Conservation (phyloP, 2,329 filamentous ascomycete species). For the Ramularia endophylla region DNA sequence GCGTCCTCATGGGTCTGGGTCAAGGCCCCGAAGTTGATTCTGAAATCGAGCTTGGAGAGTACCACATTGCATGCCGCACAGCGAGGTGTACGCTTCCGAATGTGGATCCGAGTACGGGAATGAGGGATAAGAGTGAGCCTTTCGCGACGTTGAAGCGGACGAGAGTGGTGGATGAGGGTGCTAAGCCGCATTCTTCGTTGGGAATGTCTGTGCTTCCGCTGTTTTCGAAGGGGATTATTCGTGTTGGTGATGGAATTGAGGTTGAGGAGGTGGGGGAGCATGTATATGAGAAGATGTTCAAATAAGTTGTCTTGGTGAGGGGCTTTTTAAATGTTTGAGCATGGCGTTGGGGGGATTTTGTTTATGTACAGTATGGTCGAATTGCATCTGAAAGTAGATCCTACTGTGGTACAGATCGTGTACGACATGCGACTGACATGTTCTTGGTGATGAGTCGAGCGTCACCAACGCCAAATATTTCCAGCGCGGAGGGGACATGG, state of each 20-base stretch:
- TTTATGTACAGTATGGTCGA: background rate
- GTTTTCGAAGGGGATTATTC: conserved; percentile 22
- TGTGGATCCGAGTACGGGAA: conserved; percentile 57
- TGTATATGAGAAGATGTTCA: conserved; percentile 28
- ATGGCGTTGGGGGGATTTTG: background rate
- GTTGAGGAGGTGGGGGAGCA: conserved; percentile 28
- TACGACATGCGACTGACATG: background rate
- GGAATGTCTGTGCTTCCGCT: conserved; percentile 31
- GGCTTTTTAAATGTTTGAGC: no score
- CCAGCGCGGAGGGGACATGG: no score
- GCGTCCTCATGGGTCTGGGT: conserved; percentile 46
- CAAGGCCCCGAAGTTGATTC: background rate
- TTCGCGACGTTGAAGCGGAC: conserved; percentile 24
- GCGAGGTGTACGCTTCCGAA: conserved; percentile 67
- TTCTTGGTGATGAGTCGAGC: background rate
- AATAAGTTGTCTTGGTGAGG: background rate
- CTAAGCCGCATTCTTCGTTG: conserved; percentile 27
- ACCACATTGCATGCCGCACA: conserved; percentile 57
- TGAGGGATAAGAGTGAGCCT: conserved; percentile 31
- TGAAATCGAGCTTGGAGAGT: conserved; percentile 28
- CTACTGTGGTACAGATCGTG: background rate
- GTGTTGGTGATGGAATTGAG: conserved; percentile 28
- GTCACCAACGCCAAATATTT: no score
- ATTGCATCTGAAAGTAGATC: background rate
- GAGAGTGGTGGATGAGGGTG: conserved; percentile 28